Percentiles rank a stretch among this genome's conserved stretches.
These are phyloP conservation scores for Talinum fruticosum DNA, from an alignment of 148 eudicot genomes.

Conservation along the genomic window DNA sequence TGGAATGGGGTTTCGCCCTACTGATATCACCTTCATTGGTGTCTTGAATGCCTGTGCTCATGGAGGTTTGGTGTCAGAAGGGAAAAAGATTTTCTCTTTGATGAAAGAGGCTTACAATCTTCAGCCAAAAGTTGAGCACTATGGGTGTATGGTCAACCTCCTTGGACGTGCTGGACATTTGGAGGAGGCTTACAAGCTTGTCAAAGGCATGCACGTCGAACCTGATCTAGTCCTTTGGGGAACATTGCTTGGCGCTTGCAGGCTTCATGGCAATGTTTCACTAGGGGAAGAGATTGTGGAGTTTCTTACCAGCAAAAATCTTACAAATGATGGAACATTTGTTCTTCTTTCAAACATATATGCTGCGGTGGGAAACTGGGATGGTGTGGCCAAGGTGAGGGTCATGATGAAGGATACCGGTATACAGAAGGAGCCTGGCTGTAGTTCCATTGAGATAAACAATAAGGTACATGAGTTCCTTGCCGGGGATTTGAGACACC, in stretches of 20 bases:
- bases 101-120: slow-evolving; percentile 52
- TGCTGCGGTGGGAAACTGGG: slow-evolving; percentile 69
- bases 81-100: slow-evolving; percentile 44
- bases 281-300: slow-evolving; percentile 66
- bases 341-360: slow-evolving; percentile 81
- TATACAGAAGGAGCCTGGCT: slow-evolving; percentile 82
- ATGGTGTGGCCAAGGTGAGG: slow-evolving; percentile 68
- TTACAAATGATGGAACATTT: slow-evolving; percentile 65
- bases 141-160: slow-evolving; percentile 94
- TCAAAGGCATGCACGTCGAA: slow-evolving; percentile 42
- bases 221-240: slow-evolving; percentile 77
- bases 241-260: slow-evolving; percentile 77
- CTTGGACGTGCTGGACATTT: slow-evolving; percentile 75
- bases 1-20: slow-evolving; percentile 42
- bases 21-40: slow-evolving; percentile 79
- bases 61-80: slow-evolving; percentile 63
- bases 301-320: slow-evolving; percentile 42
- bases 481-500: slow-evolving; percentile 83
- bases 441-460: slow-evolving; percentile 81
- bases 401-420: slow-evolving; percentile 67
- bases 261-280: slow-evolving; percentile 52
- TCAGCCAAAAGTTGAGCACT: slow-evolving; percentile 78
- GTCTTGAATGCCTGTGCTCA: slow-evolving; percentile 82
- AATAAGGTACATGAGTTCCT: slow-evolving; percentile 78
- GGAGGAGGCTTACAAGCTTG: slow-evolving; percentile 74